phyloP scores from a whole-genome alignment of 148 eudicot genomes.

The Rhododendron kiyosumense region DNA sequence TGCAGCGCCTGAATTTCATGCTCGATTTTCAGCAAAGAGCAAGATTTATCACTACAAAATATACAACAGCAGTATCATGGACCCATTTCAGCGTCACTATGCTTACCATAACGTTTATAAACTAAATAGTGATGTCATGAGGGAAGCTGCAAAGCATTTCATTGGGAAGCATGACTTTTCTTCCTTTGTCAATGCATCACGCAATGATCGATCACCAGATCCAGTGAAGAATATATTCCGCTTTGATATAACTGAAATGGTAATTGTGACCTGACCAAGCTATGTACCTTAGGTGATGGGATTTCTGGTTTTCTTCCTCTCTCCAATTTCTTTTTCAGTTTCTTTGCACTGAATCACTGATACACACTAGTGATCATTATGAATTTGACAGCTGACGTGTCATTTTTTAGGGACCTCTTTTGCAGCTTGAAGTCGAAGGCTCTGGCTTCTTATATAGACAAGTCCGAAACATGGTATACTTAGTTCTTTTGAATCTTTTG shows the following conservation, averaged over 20 bases:
- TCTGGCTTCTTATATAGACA: slow-evolving; percentile 93
- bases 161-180: slow-evolving; percentile 77
- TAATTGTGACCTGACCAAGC: slow-evolving; percentile 15
- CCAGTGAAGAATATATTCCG: slow-evolving; percentile 75
- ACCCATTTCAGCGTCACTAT: slow-evolving; percentile 63
- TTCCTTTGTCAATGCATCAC: slow-evolving; percentile 70
- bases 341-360: background rate
- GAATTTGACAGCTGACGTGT: slow-evolving; percentile 4
- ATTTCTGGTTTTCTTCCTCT: background rate
- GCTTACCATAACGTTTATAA: slow-evolving; percentile 71
- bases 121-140: slow-evolving; percentile 64
- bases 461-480: slow-evolving; percentile 89
- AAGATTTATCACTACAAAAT: slow-evolving; percentile 84
- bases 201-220: slow-evolving; percentile 47
- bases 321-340: background rate
- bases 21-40: slow-evolving; percentile 73
- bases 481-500: background rate
- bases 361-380: background rate
- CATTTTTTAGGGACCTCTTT: slow-evolving; percentile 59
- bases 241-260: slow-evolving; percentile 69
- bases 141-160: slow-evolving; percentile 60
- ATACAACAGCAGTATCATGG: slow-evolving; percentile 64
- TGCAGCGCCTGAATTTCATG: slow-evolving; percentile 78
- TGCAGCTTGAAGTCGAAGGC: slow-evolving; percentile 96
- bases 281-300: slow-evolving; percentile 1